Conservation (phyloP, 495 filamentous ascomycete species). For the Xylaria cubensis region DNA sequence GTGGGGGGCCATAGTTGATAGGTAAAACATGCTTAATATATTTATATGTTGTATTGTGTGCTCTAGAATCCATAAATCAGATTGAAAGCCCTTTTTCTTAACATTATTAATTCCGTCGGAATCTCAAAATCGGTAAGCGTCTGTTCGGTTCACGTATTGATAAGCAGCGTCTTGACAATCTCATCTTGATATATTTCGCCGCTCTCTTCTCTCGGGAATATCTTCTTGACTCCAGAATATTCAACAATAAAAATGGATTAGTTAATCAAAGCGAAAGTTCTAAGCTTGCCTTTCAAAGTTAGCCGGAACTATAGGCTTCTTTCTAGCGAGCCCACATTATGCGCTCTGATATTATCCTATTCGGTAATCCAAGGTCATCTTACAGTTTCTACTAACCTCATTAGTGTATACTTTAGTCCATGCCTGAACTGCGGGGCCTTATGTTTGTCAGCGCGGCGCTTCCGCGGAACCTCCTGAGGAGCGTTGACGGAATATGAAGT, state of each 20-base stretch:
- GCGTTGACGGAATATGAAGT: background rate
- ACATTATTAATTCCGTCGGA: background rate
- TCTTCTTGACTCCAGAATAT: too few species aligned
- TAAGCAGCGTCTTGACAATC: background rate
- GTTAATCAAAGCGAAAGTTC: too few species aligned
- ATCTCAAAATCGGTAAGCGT: background rate
- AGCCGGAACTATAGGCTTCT: too few species aligned
- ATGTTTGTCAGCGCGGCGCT: constrained; percentile 10
- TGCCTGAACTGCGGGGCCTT: background rate
- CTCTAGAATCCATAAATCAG: too few species aligned
- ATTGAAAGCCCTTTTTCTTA: background rate
- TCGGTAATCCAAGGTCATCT: background rate
- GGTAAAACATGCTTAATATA: too few species aligned
- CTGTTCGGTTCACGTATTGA: background rate
- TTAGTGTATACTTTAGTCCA: background rate
- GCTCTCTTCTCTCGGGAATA: background rate
- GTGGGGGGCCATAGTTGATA: too few species aligned
- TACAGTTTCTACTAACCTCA: background rate
- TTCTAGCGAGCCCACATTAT: too few species aligned
- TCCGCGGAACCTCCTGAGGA: constrained; percentile 12
- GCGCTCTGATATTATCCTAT: background rate
- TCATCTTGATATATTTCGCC: background rate
- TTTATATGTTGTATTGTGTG: too few species aligned
- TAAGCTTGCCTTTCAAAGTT: too few species aligned
- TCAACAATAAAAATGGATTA: too few species aligned